Evolutionary conservation across 768 basidiomycete species (phyloP), one percentile per base, ranked within the genome.

Genomic region (Termitomyces sp.): DNA sequence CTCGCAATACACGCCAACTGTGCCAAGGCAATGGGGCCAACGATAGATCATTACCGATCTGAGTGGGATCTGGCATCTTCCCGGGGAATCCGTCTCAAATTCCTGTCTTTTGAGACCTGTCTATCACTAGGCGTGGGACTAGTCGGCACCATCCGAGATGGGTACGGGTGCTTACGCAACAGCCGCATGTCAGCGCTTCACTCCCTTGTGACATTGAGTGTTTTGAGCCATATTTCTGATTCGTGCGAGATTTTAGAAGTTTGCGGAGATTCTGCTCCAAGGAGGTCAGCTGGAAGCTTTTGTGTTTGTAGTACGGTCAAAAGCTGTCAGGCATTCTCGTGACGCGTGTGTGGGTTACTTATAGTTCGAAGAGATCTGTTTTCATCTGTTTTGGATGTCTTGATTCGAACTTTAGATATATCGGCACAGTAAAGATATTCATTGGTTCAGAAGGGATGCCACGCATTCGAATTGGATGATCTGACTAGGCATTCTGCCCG

Each of bases 61-160:
- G 85, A n/a, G 85, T 87, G 84, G 84, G 83, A 86, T 63, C 72
- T 86, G 4, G 82, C 80, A 1, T 78, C 79, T 6, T 78, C 81
- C 3, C 86, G 84, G 84, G 82, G 79, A 59, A 48, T 8, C 28
- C 36, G 18, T 35, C 44, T 12, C 4, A 50, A n/a, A 0, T 28
- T 13, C 28, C 0, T 9, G 4, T 4, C 7, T 12, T 12, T 4
- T 30, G 2, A 12, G 5, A 20, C 41, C 35, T 18, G 30, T 13
- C 16, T 10, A 41, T 32, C 12, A 30, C 18, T 18, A 32, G 12
- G 18, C 16, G 18, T 18, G 10, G 28, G 18, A 30, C 3, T 28
- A 43, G 33, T 12, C 2, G 26, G 66, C 68, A 6, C 79, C 79
- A 82, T 43, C 67, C 79, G 0, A 58, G 53, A 16, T 87, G 86